Base-by-base conservation (phyloP, 192 early-diverging fungal genomes). In the Rhizophagus clarus region DNA sequence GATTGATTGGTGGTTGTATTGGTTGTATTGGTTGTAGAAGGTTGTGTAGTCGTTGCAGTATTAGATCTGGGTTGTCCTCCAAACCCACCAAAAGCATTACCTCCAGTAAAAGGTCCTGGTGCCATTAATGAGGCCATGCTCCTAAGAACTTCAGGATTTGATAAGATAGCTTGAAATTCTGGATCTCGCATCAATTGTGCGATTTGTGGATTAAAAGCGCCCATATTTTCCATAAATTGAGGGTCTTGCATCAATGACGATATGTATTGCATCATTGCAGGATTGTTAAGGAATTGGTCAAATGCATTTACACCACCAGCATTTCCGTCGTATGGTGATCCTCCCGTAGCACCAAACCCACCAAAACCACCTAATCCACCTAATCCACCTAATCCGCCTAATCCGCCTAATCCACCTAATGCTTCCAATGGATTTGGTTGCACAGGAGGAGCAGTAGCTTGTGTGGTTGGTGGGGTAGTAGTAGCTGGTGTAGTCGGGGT, bases 211-310 rank as follows among this genome's bases (percentile, higher is more conserved):
- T 97, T 97, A 81, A 88, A 89, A 3, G 92, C 89, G 47, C 95
- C 91, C 89, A 98, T 93, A 71, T 87, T 87, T 40, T 97, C 95
- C 76, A 99, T 75, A 29, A 97, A 88, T 70, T 93, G 89, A 7
- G 97, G 97, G 81, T 98, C 97, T 64, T 90, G 87, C 47, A 96
- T 84, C 79, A 97, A 83, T 74, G 89, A 90, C 29, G 92, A 88
- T 91, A 98, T 95, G 82, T 92, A 92, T 74, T 94, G 90, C 31
- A 91, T 88, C 85, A 96, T 88, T 83, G 88, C 90, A 12, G 97
- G 97, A 84, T 99, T 97, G 67, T 89, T 87, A 81, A 97, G 81
- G 87, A 98, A 89, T 74, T 42, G 26, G 22, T 68, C 64, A 10
- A 75, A 45, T 90, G 87, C 74, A 89, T 88, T 82, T 91, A 84